phyloP scores from a whole-genome alignment of 106 monocot genomes.

The Dendrobium chrysotoxum region DNA sequence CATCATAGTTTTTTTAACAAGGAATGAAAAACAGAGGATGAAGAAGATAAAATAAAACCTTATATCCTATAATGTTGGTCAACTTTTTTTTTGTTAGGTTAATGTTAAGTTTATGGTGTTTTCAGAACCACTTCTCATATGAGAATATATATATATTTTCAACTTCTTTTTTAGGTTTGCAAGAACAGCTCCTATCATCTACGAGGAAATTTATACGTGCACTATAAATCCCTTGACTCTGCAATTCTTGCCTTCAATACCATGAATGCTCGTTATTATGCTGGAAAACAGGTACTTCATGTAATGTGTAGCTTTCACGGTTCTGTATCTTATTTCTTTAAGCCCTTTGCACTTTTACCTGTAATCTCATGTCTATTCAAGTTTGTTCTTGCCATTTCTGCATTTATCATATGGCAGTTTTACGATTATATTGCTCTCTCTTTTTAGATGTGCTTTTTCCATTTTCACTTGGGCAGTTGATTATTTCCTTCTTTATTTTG shows the following conservation, averaged over 20 bases:
- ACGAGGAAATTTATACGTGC: conserved; percentile 94
- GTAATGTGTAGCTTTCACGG: background rate
- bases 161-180: conserved; percentile 62
- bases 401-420: background rate
- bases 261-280: conserved; percentile 90
- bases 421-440: background rate
- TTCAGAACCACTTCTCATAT: background rate
- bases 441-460: background rate
- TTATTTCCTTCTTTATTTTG: background rate
- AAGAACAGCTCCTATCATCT: conserved; percentile 87
- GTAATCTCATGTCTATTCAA: background rate
- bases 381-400: background rate
- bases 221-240: conserved; percentile 84
- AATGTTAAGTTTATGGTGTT: background rate
- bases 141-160: conserved; percentile 1
- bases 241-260: conserved; percentile 73
- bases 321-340: background rate
- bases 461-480: background rate
- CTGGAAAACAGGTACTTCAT: conserved; percentile 77
- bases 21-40: background rate
- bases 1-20: background rate
- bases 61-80: background rate
- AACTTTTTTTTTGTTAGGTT: background rate
- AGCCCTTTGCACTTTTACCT: background rate
- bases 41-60: background rate